phyloP scores from a whole-genome alignment of 805 yeast species.

The Kazachstania psychrophila region DNA sequence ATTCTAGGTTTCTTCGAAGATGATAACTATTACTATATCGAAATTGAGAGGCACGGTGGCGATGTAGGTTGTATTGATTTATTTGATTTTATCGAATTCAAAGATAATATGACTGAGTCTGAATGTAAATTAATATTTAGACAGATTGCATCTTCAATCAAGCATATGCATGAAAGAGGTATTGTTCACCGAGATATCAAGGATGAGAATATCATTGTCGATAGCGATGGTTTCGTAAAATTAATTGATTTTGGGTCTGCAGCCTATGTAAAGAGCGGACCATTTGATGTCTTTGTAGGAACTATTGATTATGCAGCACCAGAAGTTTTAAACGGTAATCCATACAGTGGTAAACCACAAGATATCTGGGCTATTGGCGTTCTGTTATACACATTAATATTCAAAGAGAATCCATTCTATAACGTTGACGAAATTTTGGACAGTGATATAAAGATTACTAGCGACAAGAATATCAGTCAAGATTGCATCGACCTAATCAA shows the following conservation, averaged over 20 bases:
- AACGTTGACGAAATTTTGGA: conserved; percentile 92
- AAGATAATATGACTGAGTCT: conserved; percentile 61
- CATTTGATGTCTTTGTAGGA: conserved; percentile 94
- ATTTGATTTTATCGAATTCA: conserved; percentile 82
- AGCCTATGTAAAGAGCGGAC: conserved; percentile 81
- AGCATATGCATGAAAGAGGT: conserved; percentile 73
- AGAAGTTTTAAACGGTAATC: conserved; percentile 78
- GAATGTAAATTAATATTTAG: conserved; percentile 70
- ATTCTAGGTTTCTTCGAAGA: conserved; percentile 90
- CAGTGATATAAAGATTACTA: conserved; percentile 55
- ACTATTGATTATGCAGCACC: conserved; percentile 97
- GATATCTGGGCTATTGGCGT: conserved; percentile 97
- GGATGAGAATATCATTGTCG: conserved; percentile 87
- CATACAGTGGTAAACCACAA: conserved; percentile 87
- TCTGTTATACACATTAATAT: conserved; percentile 77
- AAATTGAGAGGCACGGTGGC: conserved; percentile 90
- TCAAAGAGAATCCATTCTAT: conserved; percentile 88
- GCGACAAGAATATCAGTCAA: conserved; percentile 35
- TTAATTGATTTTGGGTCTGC: conserved; percentile 93
- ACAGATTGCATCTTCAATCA: conserved; percentile 69
- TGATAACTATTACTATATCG: conserved; percentile 75
- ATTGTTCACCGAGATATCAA: conserved; percentile 90
- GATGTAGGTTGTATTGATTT: conserved; percentile 80
- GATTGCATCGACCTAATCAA: conserved; percentile 51
- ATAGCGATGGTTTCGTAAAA: conserved; percentile 66